Conservation (phyloP, 208 protist species). For the Borovskyia barvae region DNA sequence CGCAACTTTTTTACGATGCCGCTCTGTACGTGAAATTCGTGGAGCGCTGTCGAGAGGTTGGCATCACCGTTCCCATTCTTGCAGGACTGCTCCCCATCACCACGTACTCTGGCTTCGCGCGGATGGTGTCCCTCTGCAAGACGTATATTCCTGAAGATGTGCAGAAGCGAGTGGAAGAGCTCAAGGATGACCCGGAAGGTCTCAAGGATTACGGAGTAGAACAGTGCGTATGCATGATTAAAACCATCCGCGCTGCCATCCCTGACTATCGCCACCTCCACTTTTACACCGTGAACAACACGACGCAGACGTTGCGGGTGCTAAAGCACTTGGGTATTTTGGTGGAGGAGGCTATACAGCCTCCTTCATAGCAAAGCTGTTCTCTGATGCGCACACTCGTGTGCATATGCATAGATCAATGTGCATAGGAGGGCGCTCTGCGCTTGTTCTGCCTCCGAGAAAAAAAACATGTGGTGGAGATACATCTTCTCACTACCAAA, state of each 20-base stretch:
- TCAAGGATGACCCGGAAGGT: slow-evolving; percentile 59
- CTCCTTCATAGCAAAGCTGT: no score
- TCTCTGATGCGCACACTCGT: not conserved
- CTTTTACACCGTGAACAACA: slow-evolving; percentile 74
- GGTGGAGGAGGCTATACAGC: slow-evolving; percentile 33
- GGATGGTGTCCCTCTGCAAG: slow-evolving; percentile 76
- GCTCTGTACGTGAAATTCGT: slow-evolving; percentile 92
- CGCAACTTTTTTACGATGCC: slow-evolving; percentile 96
- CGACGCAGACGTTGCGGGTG: slow-evolving; percentile 33
- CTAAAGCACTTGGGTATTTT: slow-evolving; percentile 40
- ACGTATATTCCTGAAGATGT: slow-evolving; percentile 60
- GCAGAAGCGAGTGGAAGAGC: slow-evolving; percentile 41
- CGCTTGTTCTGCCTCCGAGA: no score
- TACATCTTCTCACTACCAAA: no score
- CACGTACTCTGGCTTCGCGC: slow-evolving; percentile 52
- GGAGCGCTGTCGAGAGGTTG: slow-evolving; percentile 72
- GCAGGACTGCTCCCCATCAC: slow-evolving; percentile 94
- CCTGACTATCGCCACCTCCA: slow-evolving; percentile 71
- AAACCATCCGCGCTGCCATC: slow-evolving; percentile 44
- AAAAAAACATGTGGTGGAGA: not conserved
- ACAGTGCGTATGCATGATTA: slow-evolving; percentile 57
- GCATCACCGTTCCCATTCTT: slow-evolving; percentile 94
- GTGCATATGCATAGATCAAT: not conserved
- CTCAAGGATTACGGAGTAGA: slow-evolving; percentile 64
- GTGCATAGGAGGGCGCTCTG: no score